These are phyloP conservation scores for Lachnellula arida DNA, from an alignment of 2,329 filamentous ascomycete genomes.

Conservation along the genomic window DNA sequence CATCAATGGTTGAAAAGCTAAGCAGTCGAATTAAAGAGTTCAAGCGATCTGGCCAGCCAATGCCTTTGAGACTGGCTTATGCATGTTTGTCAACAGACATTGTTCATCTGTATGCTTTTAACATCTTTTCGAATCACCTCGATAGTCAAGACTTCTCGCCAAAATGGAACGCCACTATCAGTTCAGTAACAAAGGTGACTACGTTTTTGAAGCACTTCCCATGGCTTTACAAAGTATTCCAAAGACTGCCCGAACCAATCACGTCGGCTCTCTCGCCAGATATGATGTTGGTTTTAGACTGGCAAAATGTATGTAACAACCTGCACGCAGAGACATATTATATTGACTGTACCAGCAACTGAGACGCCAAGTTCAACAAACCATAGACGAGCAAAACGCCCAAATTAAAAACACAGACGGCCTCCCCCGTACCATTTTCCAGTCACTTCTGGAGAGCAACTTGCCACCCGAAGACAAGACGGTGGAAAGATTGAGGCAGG, in stretches of 20 bases:
- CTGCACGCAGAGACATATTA: not conserved
- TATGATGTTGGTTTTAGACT: slow-evolving; percentile 14
- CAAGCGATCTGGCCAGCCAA: slow-evolving; percentile 11
- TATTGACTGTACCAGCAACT: not conserved
- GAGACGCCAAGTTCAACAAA: slow-evolving; percentile 7
- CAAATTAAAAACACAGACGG: slow-evolving; percentile 2
- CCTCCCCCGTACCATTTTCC: slow-evolving; percentile 13
- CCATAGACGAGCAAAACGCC: not conserved
- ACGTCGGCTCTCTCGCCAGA: slow-evolving; percentile 4
- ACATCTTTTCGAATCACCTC: slow-evolving; percentile 17
- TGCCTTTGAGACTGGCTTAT: slow-evolving; percentile 16
- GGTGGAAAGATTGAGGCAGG: slow-evolving; percentile 6
- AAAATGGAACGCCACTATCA: slow-evolving; percentile 16
- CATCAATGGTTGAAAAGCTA: slow-evolving; percentile 18
- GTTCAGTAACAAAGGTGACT: slow-evolving; percentile 8
- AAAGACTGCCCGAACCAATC: slow-evolving; percentile 7
- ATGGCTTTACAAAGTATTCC: slow-evolving; percentile 12
- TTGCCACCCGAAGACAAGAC: slow-evolving; percentile 17
- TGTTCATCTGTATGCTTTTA: slow-evolving; percentile 30
- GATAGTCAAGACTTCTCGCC: slow-evolving; percentile 20
- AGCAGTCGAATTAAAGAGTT: slow-evolving; percentile 18
- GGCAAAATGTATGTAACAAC: slow-evolving; percentile 9
- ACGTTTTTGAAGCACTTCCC: slow-evolving; percentile 19
- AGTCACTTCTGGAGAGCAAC: slow-evolving; percentile 16
- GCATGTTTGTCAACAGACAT: slow-evolving; percentile 25